Evolutionary conservation across 2,329 filamentous ascomycete genomes (phyloP).

Genomic region (Scleromitrula shiraiana): DNA sequence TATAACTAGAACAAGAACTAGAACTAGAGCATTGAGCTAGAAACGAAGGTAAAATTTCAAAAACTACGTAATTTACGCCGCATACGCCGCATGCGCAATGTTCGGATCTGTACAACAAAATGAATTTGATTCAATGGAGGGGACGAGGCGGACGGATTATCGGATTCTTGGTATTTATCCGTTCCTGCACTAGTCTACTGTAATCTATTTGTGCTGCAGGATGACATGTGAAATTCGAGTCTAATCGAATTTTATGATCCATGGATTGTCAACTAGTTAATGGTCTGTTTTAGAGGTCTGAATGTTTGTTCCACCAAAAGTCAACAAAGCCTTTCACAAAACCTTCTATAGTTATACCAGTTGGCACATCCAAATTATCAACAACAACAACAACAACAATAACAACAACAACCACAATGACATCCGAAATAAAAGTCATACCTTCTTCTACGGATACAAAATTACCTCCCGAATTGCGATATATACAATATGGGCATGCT

Average conservation of each 20-base stretch:
- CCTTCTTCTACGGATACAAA: neutral
- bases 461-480: constrained; percentile 43
- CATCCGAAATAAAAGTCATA: constrained; percentile 4
- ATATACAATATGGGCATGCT: constrained; percentile 54
- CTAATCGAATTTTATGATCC: too few species aligned
- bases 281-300: neutral
- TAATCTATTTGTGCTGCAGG: neutral
- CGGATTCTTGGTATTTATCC: neutral
- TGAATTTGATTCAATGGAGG: too few species aligned
- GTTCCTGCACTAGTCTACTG: neutral
- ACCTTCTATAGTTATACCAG: too few species aligned
- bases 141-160: neutral
- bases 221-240: neutral
- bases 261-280: too few species aligned
- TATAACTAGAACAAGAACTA: too few species aligned
- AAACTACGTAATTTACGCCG: neutral
- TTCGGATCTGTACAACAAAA: too few species aligned
- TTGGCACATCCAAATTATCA: too few species aligned
- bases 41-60: too few species aligned
- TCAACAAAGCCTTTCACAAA: neutral
- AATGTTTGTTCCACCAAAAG: neutral
- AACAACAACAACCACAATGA: constrained; percentile 8
- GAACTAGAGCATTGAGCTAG: too few species aligned
- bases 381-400: neutral
- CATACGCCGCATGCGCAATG: too few species aligned